Evolutionary conservation across 257 asterid genomes (phyloP).

Genomic region (Thymus quinquecostatus): DNA sequence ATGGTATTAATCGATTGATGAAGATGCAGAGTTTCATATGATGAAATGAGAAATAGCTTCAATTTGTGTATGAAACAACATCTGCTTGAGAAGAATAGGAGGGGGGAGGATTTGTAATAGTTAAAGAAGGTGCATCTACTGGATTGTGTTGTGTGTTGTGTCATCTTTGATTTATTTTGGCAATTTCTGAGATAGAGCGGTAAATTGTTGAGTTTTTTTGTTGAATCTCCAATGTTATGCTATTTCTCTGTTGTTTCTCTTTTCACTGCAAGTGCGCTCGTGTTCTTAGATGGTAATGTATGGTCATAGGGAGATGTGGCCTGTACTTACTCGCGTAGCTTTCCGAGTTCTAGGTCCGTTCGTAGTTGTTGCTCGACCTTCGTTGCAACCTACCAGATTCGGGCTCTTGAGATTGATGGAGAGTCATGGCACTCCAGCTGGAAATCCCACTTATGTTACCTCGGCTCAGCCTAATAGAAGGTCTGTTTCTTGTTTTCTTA

Average conservation of each 20-base stretch:
- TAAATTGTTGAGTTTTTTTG: too few relatives aligned
- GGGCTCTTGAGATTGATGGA: slow-evolving; percentile 50
- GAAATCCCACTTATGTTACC: slow-evolving; percentile 45
- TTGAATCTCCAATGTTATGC: too few relatives aligned
- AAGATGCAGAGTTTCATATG: background rate
- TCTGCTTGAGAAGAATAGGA: too few relatives aligned
- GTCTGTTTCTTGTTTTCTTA: slow-evolving; percentile 28
- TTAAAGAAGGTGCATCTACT: background rate
- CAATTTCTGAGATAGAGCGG: background rate
- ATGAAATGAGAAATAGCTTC: background rate
- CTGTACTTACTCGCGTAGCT: slow-evolving; percentile 26
- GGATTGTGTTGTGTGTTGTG: background rate
- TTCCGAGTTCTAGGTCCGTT: slow-evolving; percentile 41
- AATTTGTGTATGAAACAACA: too few relatives aligned
- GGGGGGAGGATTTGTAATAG: too few relatives aligned
- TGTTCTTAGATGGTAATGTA: background rate
- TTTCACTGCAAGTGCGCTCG: too few relatives aligned
- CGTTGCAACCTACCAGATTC: slow-evolving; percentile 24
- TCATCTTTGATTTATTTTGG: background rate
- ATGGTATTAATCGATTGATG: background rate
- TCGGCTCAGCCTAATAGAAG: slow-evolving; percentile 50
- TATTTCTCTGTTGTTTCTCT: too few relatives aligned
- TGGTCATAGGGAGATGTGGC: slow-evolving; percentile 29
- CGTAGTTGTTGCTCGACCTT: slow-evolving; percentile 28
- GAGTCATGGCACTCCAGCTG: slow-evolving; percentile 20